phyloP scores from a whole-genome alignment of 73 alveolate genomes.

The Loxodes magnus region DNA sequence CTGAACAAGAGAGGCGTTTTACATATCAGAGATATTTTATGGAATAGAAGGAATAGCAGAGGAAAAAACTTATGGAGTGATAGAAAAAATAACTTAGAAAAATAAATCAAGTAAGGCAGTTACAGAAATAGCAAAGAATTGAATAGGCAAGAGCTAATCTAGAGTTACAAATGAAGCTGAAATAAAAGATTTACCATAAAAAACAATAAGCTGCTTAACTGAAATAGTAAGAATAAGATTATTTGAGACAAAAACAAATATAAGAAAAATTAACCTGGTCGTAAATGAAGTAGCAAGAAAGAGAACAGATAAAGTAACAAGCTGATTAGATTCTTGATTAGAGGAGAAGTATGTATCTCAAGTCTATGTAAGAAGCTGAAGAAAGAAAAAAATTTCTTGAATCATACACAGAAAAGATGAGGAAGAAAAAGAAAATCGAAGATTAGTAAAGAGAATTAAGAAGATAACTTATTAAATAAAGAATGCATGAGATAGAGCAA shows the following conservation, averaged over 20 bases:
- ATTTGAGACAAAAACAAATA: constrained; percentile 15
- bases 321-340: constrained; percentile 13
- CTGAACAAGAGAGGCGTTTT: constrained; percentile 3
- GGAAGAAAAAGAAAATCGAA: constrained; percentile 1
- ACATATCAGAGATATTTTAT: constrained; percentile 12
- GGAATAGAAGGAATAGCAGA: constrained; percentile 21
- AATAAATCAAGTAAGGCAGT: constrained; percentile 14
- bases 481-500: constrained; percentile 14
- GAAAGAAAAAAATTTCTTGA: constrained; percentile 19
- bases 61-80: constrained; percentile 1
- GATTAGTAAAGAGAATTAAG: constrained; percentile 21
- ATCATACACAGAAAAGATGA: constrained; percentile 9
- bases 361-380: constrained; percentile 17
- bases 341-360: constrained; percentile 15
- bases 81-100: constrained; percentile 7
- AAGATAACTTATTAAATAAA: constrained; percentile 11
- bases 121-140: constrained; percentile 24
- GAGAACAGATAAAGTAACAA: constrained; percentile 11
- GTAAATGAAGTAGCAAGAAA: constrained; percentile 16
- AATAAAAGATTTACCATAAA: constrained; percentile 8
- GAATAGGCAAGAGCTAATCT: constrained; percentile 8
- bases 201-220: constrained; percentile 24
- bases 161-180: constrained; percentile 2
- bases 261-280: constrained; percentile 12
- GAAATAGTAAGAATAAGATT: constrained; percentile 17